Evolutionary conservation across 306 rosid genomes (phyloP).

Genomic region (Carpinus fangiana): DNA sequence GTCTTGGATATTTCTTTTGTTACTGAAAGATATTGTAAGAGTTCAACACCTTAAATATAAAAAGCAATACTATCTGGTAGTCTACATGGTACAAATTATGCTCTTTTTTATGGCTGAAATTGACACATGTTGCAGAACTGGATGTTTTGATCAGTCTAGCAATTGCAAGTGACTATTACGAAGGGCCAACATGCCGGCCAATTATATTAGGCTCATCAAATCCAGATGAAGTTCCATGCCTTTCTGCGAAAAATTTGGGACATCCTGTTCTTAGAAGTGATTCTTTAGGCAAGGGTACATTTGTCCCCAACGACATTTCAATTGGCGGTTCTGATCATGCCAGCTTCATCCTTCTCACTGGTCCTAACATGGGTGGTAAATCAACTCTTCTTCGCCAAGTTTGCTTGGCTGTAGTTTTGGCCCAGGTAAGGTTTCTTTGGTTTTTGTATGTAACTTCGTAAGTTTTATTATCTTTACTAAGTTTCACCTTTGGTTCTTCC

Average conservation of each 20-base stretch:
- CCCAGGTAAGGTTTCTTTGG: conserved; percentile 64
- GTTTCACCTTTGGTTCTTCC: conserved; percentile 31
- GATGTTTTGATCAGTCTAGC: conserved; percentile 93
- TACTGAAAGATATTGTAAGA: not conserved
- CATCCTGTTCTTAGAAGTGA: conserved; percentile 91
- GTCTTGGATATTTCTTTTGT: not conserved
- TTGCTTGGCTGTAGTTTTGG: conserved; percentile 86
- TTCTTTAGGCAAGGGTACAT: conserved; percentile 76
- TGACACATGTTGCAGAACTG: conserved; percentile 68
- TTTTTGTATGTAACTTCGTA: conserved; percentile 10
- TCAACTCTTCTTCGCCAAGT: conserved; percentile 98
- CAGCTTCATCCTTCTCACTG: conserved; percentile 81
- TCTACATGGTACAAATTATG: not conserved
- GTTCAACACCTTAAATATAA: not conserved
- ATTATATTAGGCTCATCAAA: conserved; percentile 45
- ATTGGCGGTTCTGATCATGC: conserved; percentile 78
- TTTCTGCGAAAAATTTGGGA: conserved; percentile 75
- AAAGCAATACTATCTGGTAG: not conserved
- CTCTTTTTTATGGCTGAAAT: conserved; percentile 32
- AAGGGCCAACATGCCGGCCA: conserved; percentile 81
- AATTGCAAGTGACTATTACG: conserved; percentile 77
- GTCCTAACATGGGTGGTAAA: conserved; percentile 99
- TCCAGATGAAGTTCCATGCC: conserved; percentile 53
- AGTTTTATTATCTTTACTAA: conserved; percentile 18
- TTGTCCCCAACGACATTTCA: conserved; percentile 74